phyloP scores from a whole-genome alignment of 148 eudicot genomes.

The Cornus kousa region DNA sequence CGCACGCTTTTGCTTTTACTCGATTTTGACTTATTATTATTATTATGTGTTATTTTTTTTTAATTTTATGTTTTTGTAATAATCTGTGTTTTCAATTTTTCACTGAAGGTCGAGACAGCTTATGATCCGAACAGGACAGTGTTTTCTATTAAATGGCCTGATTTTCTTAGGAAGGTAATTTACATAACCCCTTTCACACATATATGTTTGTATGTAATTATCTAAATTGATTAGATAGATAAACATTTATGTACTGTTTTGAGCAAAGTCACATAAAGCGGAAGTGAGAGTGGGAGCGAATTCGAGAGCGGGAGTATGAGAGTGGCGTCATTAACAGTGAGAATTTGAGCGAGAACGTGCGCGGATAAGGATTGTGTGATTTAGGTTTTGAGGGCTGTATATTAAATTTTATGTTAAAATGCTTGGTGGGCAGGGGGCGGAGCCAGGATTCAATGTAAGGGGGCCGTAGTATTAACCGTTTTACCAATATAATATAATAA shows the following conservation, averaged over 20 bases:
- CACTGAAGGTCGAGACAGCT: conserved; percentile 65
- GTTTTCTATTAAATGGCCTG: conserved; percentile 82
- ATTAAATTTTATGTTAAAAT: not conserved
- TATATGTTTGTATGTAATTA: not conserved
- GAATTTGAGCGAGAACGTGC: no score
- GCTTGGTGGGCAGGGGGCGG: no score
- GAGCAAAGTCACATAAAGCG: no score
- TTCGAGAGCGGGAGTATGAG: no score
- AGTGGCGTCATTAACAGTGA: no score
- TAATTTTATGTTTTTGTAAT: no score
- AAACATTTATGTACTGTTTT: not conserved
- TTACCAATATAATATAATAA: no score
- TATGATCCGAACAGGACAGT: conserved; percentile 74
- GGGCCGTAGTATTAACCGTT: no score
- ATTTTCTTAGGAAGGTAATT: conserved; percentile 84
- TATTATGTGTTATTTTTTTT: no score
- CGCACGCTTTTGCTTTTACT: not conserved
- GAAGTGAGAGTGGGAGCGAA: no score
- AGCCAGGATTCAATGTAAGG: no score
- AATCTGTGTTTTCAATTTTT: not conserved
- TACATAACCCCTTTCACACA: not conserved
- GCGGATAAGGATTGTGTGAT: no score
- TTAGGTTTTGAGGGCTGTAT: not conserved
- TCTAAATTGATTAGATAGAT: not conserved
- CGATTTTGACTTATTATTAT: not conserved